A percentile compares a stretch with the other conserved stretches of the same genome.
These are phyloP conservation scores for Dipteronia dyeriana DNA, from an alignment of 345 rosid genomes.

Conservation along the genomic window DNA sequence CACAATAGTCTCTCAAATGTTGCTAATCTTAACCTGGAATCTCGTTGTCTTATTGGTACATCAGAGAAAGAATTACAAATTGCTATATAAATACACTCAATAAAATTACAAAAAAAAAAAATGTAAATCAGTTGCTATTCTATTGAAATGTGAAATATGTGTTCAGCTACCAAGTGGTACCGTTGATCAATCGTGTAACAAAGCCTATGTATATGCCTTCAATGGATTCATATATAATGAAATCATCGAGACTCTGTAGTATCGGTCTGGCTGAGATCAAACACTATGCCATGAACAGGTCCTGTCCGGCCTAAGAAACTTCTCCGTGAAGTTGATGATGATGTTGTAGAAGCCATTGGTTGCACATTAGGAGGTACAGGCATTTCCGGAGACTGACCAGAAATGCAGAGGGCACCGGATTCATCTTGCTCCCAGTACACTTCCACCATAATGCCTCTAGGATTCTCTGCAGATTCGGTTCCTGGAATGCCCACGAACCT, in stretches of 20 bases:
- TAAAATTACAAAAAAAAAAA: slow-evolving; percentile 1
- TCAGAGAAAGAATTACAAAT: not conserved
- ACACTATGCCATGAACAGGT: slow-evolving; percentile 59
- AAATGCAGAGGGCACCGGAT: slow-evolving; percentile 77
- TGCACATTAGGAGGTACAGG: slow-evolving; percentile 53
- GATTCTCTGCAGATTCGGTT: slow-evolving; percentile 60
- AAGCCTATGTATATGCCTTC: no score
- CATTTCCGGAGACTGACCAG: slow-evolving; percentile 76
- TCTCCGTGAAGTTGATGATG: slow-evolving; percentile 22
- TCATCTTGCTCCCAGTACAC: slow-evolving; percentile 92
- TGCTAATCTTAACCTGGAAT: not conserved
- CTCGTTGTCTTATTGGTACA: not conserved
- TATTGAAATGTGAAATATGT: not conserved
- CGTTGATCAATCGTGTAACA: not conserved
- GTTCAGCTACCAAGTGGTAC: not conserved
- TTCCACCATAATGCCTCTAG: slow-evolving; percentile 83
- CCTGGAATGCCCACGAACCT: slow-evolving; percentile 76
- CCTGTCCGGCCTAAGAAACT: slow-evolving; percentile 37
- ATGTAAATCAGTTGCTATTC: not conserved
- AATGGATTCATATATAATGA: not conserved
- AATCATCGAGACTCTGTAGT: slow-evolving; percentile 16
- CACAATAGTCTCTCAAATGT: no score
- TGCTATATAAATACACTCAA: not conserved
- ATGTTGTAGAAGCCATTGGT: slow-evolving; percentile 28
- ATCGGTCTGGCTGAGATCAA: slow-evolving; percentile 46